Evolutionary conservation across 1,284 basidiomycete species (phyloP).

Genomic region (Tetrapyrgos nigripes): DNA sequence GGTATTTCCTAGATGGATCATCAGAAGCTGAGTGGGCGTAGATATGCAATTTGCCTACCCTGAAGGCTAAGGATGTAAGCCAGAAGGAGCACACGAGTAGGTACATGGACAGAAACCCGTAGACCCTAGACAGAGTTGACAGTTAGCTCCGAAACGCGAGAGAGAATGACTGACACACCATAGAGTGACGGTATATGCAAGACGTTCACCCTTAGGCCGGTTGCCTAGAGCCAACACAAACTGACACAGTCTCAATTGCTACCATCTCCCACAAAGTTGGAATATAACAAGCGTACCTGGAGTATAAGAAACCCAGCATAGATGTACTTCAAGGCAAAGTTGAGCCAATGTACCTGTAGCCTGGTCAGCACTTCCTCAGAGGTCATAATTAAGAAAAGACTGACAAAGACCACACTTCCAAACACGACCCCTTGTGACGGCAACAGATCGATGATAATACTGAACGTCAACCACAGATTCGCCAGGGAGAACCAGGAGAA

Average conservation of each 20-base stretch:
- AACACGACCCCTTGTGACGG: slow-evolving; percentile 66
- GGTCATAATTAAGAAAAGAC: slow-evolving; percentile 30
- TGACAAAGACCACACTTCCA: slow-evolving; percentile 52
- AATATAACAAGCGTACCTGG: slow-evolving; percentile 33
- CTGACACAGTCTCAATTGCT: slow-evolving; percentile 16
- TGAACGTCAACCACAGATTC: slow-evolving; percentile 88
- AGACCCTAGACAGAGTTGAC: slow-evolving; percentile 61
- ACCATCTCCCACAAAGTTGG: background rate
- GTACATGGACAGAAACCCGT: slow-evolving; percentile 82
- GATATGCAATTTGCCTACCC: slow-evolving; percentile 47
- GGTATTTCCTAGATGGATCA: slow-evolving; percentile 50
- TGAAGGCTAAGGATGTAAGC: slow-evolving; percentile 81
- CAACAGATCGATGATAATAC: slow-evolving; percentile 85
- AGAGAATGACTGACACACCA: slow-evolving; percentile 49
- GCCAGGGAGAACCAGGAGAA: slow-evolving; percentile 83
- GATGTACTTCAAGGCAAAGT: slow-evolving; percentile 74
- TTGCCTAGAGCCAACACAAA: slow-evolving; percentile 89
- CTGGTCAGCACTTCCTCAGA: slow-evolving; percentile 12
- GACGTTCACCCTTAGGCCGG: slow-evolving; percentile 83
- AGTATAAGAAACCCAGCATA: slow-evolving; percentile 78
- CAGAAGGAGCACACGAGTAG: slow-evolving; percentile 86
- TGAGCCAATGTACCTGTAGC: slow-evolving; percentile 84
- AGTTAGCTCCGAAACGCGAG: background rate
- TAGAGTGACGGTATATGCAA: slow-evolving; percentile 76
- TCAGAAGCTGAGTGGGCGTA: background rate